Base-by-base conservation (phyloP, 306 rosid species). In the Dryas alaskensis region DNA sequence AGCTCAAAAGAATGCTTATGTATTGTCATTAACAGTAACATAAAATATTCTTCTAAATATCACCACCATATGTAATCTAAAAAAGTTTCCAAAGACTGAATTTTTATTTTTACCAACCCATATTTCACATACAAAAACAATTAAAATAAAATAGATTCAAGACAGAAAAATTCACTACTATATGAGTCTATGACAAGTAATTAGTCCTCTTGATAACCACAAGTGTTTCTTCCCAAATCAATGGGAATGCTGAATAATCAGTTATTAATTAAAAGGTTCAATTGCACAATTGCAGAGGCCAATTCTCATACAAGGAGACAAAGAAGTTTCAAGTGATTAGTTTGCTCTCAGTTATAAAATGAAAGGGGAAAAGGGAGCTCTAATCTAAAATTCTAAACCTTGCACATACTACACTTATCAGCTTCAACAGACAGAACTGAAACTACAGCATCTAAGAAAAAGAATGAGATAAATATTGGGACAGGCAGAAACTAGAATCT, bases 401-500 rank as follows among this genome's bases (percentile, higher is more conserved):
- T 27, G 44, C 19, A 50, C 43, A 47, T 27, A 10, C 57, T 25
- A 25, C 2, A 48, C 31, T 12, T 67, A 67, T 48, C 43, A 16
- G 72, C n/a, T 67, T 67, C 43, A 67, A 67, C 45, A 25, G 25
- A 13, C 10, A 50, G 47, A 67, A 67, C 39, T 5, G 10, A 19
- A 47, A 46, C 39, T 27, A 65, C 40, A 65, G 16, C 40, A 45
- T 27, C 19, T 44, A 45, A 13, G 10, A 12, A 46, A 31, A 48
- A 47, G 49, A 62, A 67, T 6, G 58, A 60, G 48, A 46, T 47
- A 13, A 13, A 68, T n/a, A 69, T 37, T 8, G 2, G 53, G 51
- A 53, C 73, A 69, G 44, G 31, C 39, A 69, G 37, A 53, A 69
- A 44, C 53, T 70, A 70, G 43, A 22, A 62, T 73, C 53, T 37